Evolutionary conservation across 1,284 basidiomycete species (phyloP), one percentile per base, ranked within the genome.

Genomic region (Marasmius tenuissimus): DNA sequence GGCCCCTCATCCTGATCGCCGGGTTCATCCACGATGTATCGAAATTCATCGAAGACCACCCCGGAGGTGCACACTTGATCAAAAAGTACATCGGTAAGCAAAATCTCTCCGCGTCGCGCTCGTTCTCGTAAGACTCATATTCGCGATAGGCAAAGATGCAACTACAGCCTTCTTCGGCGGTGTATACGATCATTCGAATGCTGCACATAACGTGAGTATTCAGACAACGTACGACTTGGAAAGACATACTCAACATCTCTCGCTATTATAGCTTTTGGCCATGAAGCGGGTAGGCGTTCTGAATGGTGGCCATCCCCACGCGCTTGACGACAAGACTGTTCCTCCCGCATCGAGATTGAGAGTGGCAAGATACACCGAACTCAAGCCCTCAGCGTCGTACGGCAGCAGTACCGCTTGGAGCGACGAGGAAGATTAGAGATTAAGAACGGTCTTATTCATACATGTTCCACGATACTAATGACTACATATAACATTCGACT

Each of bases 91-190:
- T 91, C 66, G 89, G 89, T 62, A 85, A 82, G 69, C 57, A 91
- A 91, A 65, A 85, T 91, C 1, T 91, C 91, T 72, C 88, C 92
- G 65, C 91, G 92, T 72, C n/a, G 45, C 45, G 20, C 90, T 87
- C 42, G 91, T 92, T 69, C 89, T 88, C 22, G 90, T 75, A 86
- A 86, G 66, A 81, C 85, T 69, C 49, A 82, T 64, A n/a, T 27
- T 59, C 33, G 20, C 22, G 22, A 22, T 6, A 57, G 92, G 92
- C 50, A 88, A 84, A 68, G 94, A 97, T 70, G 94, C 92, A 2
- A 94, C 94, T 0, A 91, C 92, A 0, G 94, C 94, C 3, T 97
- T 97, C 84, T 96, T 95, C 71, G 95, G 95, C 62, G 95, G 94
- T 69, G 91, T 96, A 1, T 96, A 96, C 72, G 93, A 96, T 66